A percentile compares a stretch with the other conserved stretches of the same genome.
These are phyloP conservation scores for Tinospora cordifolia DNA, from an alignment of 164 flowering plant genomes.

Conservation along the genomic window DNA sequence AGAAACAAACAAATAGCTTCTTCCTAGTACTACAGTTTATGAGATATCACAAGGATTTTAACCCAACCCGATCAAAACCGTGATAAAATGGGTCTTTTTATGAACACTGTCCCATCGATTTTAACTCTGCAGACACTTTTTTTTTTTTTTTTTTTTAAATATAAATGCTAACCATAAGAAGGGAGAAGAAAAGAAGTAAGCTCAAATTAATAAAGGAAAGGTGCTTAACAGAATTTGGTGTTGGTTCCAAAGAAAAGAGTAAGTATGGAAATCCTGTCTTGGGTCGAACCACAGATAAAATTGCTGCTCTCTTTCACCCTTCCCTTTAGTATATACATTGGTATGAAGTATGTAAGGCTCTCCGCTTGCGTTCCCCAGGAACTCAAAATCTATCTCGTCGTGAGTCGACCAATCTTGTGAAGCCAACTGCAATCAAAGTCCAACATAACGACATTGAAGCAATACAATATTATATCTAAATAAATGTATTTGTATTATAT, in stretches of 20 bases:
- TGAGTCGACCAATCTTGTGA: slow-evolving; percentile 10
- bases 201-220: too few relatives aligned
- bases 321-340: slow-evolving; percentile 13
- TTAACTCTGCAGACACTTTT: too few relatives aligned
- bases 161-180: not conserved
- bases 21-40: too few relatives aligned
- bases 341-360: slow-evolving; percentile 20
- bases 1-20: too few relatives aligned
- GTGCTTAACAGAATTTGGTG: slow-evolving; percentile 6
- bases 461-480: too few relatives aligned
- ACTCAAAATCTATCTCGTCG: slow-evolving; percentile 24
- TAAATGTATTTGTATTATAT: not conserved
- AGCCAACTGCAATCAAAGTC: slow-evolving; percentile 8
- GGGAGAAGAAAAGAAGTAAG: not conserved
- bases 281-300: slow-evolving; percentile 27
- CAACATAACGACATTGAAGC: too few relatives aligned
- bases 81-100: too few relatives aligned
- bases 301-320: slow-evolving; percentile 11
- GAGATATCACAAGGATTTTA: too few relatives aligned
- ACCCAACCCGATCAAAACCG: too few relatives aligned
- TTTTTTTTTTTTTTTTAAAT: too few relatives aligned
- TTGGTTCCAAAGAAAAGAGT: slow-evolving; percentile 21
- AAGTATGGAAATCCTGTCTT: slow-evolving; percentile 20
- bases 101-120: too few relatives aligned
- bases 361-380: slow-evolving; percentile 21